Evolutionary conservation across 192 early-diverging fungal genomes (phyloP).

Genomic region (Rhizoclosmatium globosum): DNA sequence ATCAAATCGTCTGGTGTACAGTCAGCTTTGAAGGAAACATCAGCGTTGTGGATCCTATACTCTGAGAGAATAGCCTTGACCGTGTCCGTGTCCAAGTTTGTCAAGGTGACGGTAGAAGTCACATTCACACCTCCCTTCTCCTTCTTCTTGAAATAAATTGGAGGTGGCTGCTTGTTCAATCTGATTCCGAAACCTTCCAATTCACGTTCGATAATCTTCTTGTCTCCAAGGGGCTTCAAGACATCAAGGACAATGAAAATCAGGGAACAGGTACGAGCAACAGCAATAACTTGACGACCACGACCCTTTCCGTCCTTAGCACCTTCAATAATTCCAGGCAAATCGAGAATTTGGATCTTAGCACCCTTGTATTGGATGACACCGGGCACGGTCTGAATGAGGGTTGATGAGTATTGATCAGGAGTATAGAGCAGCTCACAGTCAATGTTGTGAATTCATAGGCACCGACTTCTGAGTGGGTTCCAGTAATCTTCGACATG

Average conservation of each 20-base stretch:
- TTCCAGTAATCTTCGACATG: constrained; percentile 97
- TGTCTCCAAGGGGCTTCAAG: constrained; percentile 94
- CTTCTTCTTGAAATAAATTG: constrained; percentile 96
- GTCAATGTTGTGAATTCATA: constrained; percentile 99
- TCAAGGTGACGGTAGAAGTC: constrained; percentile 91
- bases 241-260: constrained; percentile 98
- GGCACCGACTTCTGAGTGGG: constrained; percentile 93
- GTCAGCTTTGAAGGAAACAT: constrained; percentile 92
- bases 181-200: constrained; percentile 98
- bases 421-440: background rate
- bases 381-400: constrained; percentile 84
- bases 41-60: constrained; percentile 97
- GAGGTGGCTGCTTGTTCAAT: constrained; percentile 95
- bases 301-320: constrained; percentile 99
- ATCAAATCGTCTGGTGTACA: constrained; percentile 95
- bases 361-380: constrained; percentile 96
- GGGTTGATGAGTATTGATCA: background rate
- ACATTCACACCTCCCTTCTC: constrained; percentile 98
- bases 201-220: constrained; percentile 94
- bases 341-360: constrained; percentile 98
- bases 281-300: constrained; percentile 96
- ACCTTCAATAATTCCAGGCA: constrained; percentile 97
- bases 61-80: constrained; percentile 95
- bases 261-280: constrained; percentile 96
- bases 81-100: constrained; percentile 84